These are phyloP conservation scores for Trifolium dubium DNA, from an alignment of 306 rosid genomes.

Conservation along the genomic window DNA sequence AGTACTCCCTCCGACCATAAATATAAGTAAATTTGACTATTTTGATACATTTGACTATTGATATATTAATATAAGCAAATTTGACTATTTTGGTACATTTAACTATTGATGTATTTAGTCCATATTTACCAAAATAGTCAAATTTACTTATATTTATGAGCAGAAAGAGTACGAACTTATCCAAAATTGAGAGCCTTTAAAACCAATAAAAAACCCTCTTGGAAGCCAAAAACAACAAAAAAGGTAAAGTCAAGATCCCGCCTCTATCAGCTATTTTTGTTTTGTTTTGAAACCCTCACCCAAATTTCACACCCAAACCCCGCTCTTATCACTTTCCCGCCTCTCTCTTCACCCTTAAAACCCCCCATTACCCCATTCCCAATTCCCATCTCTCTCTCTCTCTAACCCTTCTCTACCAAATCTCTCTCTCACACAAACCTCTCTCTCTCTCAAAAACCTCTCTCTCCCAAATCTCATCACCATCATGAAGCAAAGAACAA, in stretches of 20 bases:
- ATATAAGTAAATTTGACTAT: no score
- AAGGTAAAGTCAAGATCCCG: conserved; percentile 37
- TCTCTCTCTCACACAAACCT: background rate
- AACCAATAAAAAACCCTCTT: background rate
- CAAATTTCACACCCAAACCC: conserved; percentile 13
- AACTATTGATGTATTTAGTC: no score
- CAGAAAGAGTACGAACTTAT: no score
- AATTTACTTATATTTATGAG: no score
- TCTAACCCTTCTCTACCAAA: background rate
- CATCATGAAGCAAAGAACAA: conserved; percentile 64
- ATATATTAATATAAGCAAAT: no score
- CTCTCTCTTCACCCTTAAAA: conserved; percentile 45
- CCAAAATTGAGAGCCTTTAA: no score
- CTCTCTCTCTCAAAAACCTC: background rate
- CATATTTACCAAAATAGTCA: no score
- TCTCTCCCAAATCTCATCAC: background rate
- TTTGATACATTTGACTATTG: no score
- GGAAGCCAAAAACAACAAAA: conserved; percentile 10
- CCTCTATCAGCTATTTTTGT: conserved; percentile 3
- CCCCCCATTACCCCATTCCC: conserved; percentile 23
- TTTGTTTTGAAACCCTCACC: conserved; percentile 52
- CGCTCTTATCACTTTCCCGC: conserved; percentile 49
- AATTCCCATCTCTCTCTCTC: background rate
- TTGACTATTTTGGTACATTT: no score
- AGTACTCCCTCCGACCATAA: no score